Percentiles rank a stretch among this genome's conserved stretches.
These are phyloP conservation scores for Ophiostoma sp. DNA, from an alignment of 2,329 filamentous ascomycete species.

Conservation along the genomic window DNA sequence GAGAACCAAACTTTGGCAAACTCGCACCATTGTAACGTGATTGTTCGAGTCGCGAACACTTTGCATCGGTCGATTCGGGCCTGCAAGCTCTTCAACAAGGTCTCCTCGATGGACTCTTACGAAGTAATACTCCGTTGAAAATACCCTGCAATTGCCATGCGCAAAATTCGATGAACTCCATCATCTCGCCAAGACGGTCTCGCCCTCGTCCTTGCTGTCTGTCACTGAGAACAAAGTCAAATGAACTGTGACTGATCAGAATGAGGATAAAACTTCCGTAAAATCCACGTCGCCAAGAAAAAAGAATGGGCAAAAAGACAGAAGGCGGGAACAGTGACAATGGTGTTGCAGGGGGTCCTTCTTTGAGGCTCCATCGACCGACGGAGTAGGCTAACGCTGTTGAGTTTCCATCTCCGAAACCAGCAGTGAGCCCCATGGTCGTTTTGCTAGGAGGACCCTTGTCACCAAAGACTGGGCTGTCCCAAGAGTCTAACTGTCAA, in stretches of 20 bases:
- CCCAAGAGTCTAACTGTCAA: background rate
- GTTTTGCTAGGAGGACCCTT: background rate
- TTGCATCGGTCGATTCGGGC: background rate
- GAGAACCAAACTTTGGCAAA: background rate
- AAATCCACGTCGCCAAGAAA: background rate
- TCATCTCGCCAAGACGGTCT: background rate
- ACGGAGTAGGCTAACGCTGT: slow-evolving; percentile 22
- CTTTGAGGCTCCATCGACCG: background rate
- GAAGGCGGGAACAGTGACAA: background rate
- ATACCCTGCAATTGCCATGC: slow-evolving; percentile 7
- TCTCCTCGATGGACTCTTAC: background rate
- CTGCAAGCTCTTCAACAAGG: background rate
- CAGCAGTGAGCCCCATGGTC: background rate
- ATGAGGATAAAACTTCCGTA: background rate
- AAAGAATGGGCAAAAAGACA: background rate
- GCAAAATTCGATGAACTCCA: background rate
- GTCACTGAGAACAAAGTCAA: background rate
- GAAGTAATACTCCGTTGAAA: no score
- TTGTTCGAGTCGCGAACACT: background rate
- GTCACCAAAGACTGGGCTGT: background rate
- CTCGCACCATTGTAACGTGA: background rate
- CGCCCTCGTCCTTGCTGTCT: background rate
- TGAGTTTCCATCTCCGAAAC: slow-evolving; percentile 23
- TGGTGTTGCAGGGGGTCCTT: background rate
- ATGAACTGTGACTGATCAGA: background rate